These are phyloP conservation scores for Pisolithus orientalis DNA, from an alignment of 768 basidiomycete species.

Conservation along the genomic window DNA sequence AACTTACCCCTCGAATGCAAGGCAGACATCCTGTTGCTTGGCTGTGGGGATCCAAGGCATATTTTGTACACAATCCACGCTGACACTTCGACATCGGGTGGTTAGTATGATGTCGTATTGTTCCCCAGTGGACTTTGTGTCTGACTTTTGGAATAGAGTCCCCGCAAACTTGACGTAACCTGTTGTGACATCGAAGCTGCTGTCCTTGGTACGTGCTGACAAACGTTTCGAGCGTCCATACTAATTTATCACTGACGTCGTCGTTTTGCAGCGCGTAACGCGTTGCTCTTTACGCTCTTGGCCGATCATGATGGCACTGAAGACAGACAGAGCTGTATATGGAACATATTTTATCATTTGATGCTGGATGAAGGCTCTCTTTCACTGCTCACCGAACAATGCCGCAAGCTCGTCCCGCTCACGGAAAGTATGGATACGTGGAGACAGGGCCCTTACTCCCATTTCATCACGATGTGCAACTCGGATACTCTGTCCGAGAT, in stretches of 20 bases:
- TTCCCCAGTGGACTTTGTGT: neutral
- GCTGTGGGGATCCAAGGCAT: slow-evolving; percentile 46
- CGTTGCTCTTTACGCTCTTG: slow-evolving; percentile 22
- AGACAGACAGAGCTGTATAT: slow-evolving; percentile 13
- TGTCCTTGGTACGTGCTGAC: slow-evolving; percentile 18
- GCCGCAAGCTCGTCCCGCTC: slow-evolving; percentile 16
- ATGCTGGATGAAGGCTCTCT: slow-evolving; percentile 18
- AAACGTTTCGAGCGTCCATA: neutral
- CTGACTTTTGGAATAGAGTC: slow-evolving; percentile 7
- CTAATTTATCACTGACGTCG: neutral
- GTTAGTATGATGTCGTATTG: neutral
- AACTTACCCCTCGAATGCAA: slow-evolving; percentile 36
- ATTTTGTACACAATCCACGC: slow-evolving; percentile 38
- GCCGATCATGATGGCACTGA: slow-evolving; percentile 15
- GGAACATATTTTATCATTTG: slow-evolving; percentile 29
- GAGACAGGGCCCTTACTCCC: slow-evolving; percentile 22
- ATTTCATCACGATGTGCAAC: slow-evolving; percentile 19
- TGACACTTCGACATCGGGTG: neutral
- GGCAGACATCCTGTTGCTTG: slow-evolving; percentile 42
- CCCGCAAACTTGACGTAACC: slow-evolving; percentile 22
- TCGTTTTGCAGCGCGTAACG: slow-evolving; percentile 20
- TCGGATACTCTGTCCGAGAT: slow-evolving; percentile 18
- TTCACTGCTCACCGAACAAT: slow-evolving; percentile 22
- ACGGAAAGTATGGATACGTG: slow-evolving; percentile 15
- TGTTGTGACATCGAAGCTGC: slow-evolving; percentile 26